Evolutionary conservation across 352 stramenopile genomes (phyloP).

Genomic region (Pythium aristosporum): DNA sequence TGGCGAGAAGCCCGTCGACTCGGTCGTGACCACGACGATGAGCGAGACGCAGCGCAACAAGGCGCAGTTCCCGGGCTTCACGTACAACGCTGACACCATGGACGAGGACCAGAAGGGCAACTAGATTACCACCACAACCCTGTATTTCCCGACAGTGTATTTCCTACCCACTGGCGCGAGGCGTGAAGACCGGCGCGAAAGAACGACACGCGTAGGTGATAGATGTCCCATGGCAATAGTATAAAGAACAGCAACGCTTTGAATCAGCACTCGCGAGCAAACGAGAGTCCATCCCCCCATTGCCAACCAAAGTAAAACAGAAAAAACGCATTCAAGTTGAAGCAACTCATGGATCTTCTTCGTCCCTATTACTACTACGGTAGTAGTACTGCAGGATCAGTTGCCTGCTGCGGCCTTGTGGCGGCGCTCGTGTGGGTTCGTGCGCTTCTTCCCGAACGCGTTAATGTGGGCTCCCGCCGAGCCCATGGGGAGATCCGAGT

Average conservation of each 20-base stretch:
- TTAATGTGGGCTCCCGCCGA: constrained; percentile 61
- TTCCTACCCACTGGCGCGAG: constrained; percentile 9
- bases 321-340: background rate
- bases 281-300: background rate
- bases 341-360: background rate
- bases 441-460: constrained; percentile 73
- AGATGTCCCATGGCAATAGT: constrained; percentile 28
- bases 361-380: no score
- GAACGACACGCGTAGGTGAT: constrained; percentile 5
- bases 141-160: constrained; percentile 20
- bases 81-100: constrained; percentile 88
- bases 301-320: background rate
- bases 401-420: constrained; percentile 16
- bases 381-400: background rate
- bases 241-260: constrained; percentile 16
- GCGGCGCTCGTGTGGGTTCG: constrained; percentile 48
- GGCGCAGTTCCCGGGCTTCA: constrained; percentile 89
- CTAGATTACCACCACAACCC: constrained; percentile 31
- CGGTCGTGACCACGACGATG: constrained; percentile 89
- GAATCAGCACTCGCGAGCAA: no score
- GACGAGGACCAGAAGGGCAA: constrained; percentile 85
- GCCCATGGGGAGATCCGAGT: constrained; percentile 70
- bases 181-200: constrained; percentile 2
- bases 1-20: constrained; percentile 88
- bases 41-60: constrained; percentile 90